phyloP scores from a whole-genome alignment of 1,284 basidiomycete genomes.

The Vanrija sp. region DNA sequence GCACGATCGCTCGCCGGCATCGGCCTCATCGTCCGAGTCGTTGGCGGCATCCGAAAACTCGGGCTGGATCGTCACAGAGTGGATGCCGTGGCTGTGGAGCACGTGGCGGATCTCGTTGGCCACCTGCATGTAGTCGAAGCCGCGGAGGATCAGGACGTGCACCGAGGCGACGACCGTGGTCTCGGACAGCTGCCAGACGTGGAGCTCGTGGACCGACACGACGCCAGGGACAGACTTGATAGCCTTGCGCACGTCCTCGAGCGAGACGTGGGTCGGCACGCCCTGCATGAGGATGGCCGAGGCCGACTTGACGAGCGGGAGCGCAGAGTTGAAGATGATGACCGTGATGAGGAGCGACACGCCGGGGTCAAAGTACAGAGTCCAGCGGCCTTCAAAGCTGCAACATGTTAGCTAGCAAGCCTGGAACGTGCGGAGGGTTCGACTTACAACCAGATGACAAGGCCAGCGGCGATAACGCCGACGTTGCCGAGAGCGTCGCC shows the following conservation, averaged over 20 bases:
- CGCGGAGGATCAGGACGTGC: slow-evolving; percentile 76
- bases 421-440: not conserved
- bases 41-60: slow-evolving; percentile 33
- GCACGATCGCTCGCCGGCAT: slow-evolving; percentile 33
- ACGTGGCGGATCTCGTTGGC: slow-evolving; percentile 76
- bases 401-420: not conserved
- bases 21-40: slow-evolving; percentile 14
- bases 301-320: slow-evolving; percentile 89
- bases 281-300: slow-evolving; percentile 97
- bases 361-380: slow-evolving; percentile 87
- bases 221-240: slow-evolving; percentile 83
- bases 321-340: slow-evolving; percentile 93
- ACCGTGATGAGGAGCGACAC: slow-evolving; percentile 92
- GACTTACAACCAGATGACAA: slow-evolving; percentile 76
- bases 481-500: slow-evolving; percentile 98
- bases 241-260: slow-evolving; percentile 76
- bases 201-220: slow-evolving; percentile 86
- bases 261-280: slow-evolving; percentile 81
- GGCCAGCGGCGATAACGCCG: slow-evolving; percentile 91
- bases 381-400: slow-evolving; percentile 51
- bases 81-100: slow-evolving; percentile 87
- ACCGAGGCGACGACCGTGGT: slow-evolving; percentile 91
- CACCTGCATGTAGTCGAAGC: slow-evolving; percentile 85
- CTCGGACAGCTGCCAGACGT: slow-evolving; percentile 92
- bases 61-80: slow-evolving; percentile 78